Evolutionary conservation across 176 grass and related monocot species (phyloP).

Genomic region (Leersia perrieri): DNA sequence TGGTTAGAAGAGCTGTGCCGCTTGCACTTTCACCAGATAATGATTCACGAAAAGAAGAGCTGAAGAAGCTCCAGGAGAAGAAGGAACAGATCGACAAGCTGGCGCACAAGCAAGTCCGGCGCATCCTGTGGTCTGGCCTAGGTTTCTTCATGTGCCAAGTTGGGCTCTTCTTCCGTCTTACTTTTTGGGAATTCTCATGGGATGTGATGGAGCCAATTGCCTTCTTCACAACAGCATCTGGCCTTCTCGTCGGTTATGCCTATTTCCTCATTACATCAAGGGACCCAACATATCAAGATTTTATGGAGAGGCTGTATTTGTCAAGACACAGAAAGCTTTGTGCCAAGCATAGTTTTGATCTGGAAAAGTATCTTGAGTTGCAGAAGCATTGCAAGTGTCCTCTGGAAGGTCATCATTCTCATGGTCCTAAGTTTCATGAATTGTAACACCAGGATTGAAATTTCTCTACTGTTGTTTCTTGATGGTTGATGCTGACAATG

Average conservation of each 20-base stretch:
- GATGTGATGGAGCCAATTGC: slow-evolving; percentile 69
- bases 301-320: slow-evolving; percentile 55
- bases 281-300: slow-evolving; percentile 55
- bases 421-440: slow-evolving; percentile 32
- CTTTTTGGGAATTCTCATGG: slow-evolving; percentile 73
- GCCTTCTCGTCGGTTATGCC: slow-evolving; percentile 49
- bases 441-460: slow-evolving; percentile 21
- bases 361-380: slow-evolving; percentile 53
- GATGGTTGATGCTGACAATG: not conserved
- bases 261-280: slow-evolving; percentile 71
- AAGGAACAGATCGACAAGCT: slow-evolving; percentile 63
- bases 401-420: slow-evolving; percentile 33
- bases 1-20: slow-evolving; percentile 60
- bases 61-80: slow-evolving; percentile 48
- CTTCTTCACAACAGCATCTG: slow-evolving; percentile 48
- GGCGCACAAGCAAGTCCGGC: slow-evolving; percentile 66
- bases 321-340: slow-evolving; percentile 50
- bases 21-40: slow-evolving; percentile 36
- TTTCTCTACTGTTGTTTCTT: slow-evolving; percentile 4
- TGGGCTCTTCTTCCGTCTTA: slow-evolving; percentile 55
- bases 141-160: slow-evolving; percentile 47
- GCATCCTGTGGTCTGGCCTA: slow-evolving; percentile 62
- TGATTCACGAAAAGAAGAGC: slow-evolving; percentile 44
- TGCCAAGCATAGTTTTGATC: slow-evolving; percentile 36
- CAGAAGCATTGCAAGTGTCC: slow-evolving; percentile 55